Base-by-base conservation (phyloP, 1,284 basidiomycete species). In the Gymnopus androsaceus region DNA sequence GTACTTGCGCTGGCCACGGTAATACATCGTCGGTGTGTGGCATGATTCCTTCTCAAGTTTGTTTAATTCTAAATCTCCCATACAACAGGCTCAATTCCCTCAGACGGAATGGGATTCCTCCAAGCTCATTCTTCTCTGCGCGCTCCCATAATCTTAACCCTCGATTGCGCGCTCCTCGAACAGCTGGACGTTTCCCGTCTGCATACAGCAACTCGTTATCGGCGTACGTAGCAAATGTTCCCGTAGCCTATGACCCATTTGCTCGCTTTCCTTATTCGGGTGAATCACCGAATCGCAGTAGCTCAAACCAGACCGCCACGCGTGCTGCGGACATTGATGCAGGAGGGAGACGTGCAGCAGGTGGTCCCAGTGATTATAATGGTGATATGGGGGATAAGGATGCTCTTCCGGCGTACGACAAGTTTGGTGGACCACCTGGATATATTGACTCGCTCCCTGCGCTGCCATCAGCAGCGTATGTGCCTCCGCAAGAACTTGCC, bases 341-440 rank as follows among this genome's bases (percentile, higher is more conserved):
- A 21, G 61, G 61, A 15, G 78, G 79, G n/a, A 70, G 76, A 33
- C 64, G 76, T 21, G 36, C 56, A 14, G 51, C 52, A 9, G 44
- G 52, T 12, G 54, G 63, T 4, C 63, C 57, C 9, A 51, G 54
- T 0, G 46, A 62, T 15, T 34, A 48, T 25, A 56, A 62, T 17
- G 69, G 59, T 46, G 64, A 71, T 25, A 62, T 66, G 54, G 63
- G 66, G 1, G 74, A 75, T 54, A 80, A 79, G 58, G 79, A 80
- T 33, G 58, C 60, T 0, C 69, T 80, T 30, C 79, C 79, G 7
- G 74, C 77, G 3, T 81, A 80, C 44, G 72, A 79, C 37, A 65
- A 60, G 12, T 46, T 63, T 19, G 79, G 77, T 33, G 69, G 75
- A 8, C 78, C 78, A 15, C 78, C 79, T 15, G 74, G 72, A 53